phyloP scores from a whole-genome alignment of 1,284 basidiomycete genomes.

The Pascua guehoae region DNA sequence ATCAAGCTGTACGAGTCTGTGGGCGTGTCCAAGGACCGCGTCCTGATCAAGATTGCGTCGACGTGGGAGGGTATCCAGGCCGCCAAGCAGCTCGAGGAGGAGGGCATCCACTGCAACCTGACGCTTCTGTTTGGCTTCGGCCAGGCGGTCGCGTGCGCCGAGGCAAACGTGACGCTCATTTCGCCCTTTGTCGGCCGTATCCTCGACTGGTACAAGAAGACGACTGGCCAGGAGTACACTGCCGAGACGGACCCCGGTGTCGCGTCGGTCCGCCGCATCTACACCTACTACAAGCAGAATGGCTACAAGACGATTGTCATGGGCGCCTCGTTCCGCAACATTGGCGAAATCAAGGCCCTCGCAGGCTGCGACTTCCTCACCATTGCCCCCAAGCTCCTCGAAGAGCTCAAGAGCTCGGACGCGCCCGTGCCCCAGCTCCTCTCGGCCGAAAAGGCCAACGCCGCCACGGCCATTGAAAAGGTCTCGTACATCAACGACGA shows the following conservation, averaged over 20 bases:
- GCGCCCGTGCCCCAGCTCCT: conserved; percentile 81
- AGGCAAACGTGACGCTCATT: conserved; percentile 96
- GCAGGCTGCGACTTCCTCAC: conserved; percentile 97
- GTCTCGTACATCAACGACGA: conserved; percentile 88
- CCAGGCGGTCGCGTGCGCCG: conserved; percentile 97
- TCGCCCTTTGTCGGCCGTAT: conserved; percentile 99
- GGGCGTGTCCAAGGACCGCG: conserved; percentile 86
- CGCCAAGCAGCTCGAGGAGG: conserved; percentile 87
- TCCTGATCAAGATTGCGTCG: conserved; percentile 98
- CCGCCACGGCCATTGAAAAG: conserved; percentile 64
- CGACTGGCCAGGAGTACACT: conserved; percentile 73
- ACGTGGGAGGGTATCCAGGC: conserved; percentile 99
- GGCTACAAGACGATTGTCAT: conserved; percentile 99
- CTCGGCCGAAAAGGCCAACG: conserved; percentile 60
- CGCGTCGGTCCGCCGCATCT: conserved; percentile 90
- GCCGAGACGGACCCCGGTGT: conserved; percentile 94
- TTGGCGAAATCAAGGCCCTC: conserved; percentile 88
- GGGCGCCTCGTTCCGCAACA: conserved; percentile 98
- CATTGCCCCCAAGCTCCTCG: conserved; percentile 84
- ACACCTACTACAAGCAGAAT: conserved; percentile 94
- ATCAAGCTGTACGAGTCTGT: conserved; percentile 89
- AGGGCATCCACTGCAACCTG: conserved; percentile 97
- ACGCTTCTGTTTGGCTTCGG: conserved; percentile 97
- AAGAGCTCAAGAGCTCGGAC: conserved; percentile 81
- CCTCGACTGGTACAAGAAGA: conserved; percentile 95